Base-by-base conservation (phyloP, 208 protist genomes). In the Lotmaria passim region DNA sequence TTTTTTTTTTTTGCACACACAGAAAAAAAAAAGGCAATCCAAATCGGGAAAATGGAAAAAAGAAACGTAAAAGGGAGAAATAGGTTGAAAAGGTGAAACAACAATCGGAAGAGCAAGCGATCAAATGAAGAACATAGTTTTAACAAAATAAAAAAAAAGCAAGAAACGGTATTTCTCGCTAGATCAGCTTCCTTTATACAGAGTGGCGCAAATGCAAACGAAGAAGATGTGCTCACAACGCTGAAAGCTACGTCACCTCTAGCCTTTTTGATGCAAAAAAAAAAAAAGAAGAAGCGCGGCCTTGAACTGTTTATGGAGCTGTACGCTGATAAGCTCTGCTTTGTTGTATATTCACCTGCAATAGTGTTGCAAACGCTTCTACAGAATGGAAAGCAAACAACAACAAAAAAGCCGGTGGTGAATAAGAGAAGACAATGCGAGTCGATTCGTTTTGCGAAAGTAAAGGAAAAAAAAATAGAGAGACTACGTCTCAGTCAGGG, bases 41-140 rank as follows among this genome's bases (percentile, higher is more conserved):
- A 51, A 24, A 24, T 28, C 33, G 23, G 12, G 36, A 39, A 39
- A n/a, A n/a, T n/a, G n/a, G n/a, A 59, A 69, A 71, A 28, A 48
- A 31, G 65, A 15, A 52, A 31, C 1, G 21, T 34, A 71, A 48
- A 61, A 38, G 17, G 17, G 26, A 8, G 21, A n/a, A n/a, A n/a
- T n/a, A n/a, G n/a, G n/a, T n/a, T n/a, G n/a, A n/a, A n/a, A n/a
- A n/a, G n/a, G n/a, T n/a, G n/a, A n/a, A n/a, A n/a, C n/a, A n/a
- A n/a, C n/a, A n/a, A n/a, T n/a, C n/a, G n/a, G n/a, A n/a, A n/a
- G n/a, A n/a, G n/a, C n/a, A n/a, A n/a, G n/a, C n/a, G n/a, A n/a
- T n/a, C n/a, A n/a, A n/a, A n/a, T n/a, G n/a, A n/a, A n/a, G n/a
- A n/a, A n/a, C n/a, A n/a, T n/a, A n/a, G n/a, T n/a, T n/a, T n/a